Percentiles rank a stretch among this genome's conserved stretches.
Conservation (phyloP, 139 green algal genomes). For the Chlorella sp. region DNA sequence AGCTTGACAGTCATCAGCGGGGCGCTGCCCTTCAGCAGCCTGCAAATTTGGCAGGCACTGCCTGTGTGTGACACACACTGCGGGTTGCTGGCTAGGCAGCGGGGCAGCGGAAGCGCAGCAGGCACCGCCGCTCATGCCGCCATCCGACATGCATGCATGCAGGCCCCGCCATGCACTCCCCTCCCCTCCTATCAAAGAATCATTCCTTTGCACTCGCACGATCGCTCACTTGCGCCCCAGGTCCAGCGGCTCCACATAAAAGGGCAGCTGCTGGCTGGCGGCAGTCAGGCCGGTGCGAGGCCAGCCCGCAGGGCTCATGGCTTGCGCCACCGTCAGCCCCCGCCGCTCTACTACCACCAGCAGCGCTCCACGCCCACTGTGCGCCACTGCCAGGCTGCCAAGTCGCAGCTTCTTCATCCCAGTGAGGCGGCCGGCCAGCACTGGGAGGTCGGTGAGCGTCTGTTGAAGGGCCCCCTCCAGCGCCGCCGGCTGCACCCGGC, state of each 20-base stretch:
- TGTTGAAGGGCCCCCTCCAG: too few species aligned
- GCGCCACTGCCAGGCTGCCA: neutral
- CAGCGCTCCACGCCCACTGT: neutral
- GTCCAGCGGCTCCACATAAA: neutral
- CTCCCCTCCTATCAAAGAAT: too few species aligned
- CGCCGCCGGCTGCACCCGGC: too few species aligned
- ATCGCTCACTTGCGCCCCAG: neutral
- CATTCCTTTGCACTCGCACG: too few species aligned
- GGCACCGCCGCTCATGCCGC: too few species aligned
- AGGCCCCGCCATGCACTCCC: too few species aligned
- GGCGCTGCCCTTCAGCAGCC: neutral
- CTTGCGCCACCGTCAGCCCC: neutral
- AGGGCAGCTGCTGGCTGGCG: neutral
- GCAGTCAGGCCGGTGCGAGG: neutral
- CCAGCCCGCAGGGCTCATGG: neutral
- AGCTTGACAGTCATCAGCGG: conserved; percentile 13
- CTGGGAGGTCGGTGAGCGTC: neutral
- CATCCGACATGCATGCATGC: too few species aligned
- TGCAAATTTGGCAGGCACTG: neutral
- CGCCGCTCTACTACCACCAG: neutral
- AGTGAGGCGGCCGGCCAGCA: neutral
- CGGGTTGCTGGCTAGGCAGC: too few species aligned
- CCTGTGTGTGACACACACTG: too few species aligned
- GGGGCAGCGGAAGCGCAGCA: too few species aligned
- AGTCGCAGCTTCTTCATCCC: neutral